Conservation (phyloP, 108 stramenopile species). For the Nitzschia putrida region DNA sequence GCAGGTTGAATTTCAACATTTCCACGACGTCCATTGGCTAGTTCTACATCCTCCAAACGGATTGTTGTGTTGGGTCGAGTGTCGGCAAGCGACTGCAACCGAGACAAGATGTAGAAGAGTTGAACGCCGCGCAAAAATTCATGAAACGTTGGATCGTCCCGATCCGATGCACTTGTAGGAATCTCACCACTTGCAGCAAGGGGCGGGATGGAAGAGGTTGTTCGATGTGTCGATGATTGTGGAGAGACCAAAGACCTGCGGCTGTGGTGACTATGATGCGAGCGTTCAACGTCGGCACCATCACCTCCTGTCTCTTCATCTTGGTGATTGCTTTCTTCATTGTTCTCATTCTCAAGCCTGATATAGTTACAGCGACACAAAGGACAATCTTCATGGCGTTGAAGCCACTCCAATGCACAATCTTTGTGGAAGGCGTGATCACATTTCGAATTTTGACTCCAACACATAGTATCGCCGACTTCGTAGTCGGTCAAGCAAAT, state of each 20-base stretch:
- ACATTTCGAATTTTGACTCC: slow-evolving; percentile 18
- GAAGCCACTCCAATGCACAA: slow-evolving; percentile 18
- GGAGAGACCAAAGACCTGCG: no score
- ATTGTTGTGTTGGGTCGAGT: slow-evolving; percentile 12
- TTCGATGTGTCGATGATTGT: no score
- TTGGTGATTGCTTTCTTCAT: background rate
- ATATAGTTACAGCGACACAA: slow-evolving; percentile 19
- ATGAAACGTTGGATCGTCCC: background rate
- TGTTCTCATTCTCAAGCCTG: slow-evolving; percentile 6
- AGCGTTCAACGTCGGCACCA: background rate
- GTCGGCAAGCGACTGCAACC: slow-evolving; percentile 4
- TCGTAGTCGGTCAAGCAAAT: slow-evolving; percentile 20
- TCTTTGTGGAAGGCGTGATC: slow-evolving; percentile 19
- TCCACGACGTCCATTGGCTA: slow-evolving; percentile 1
- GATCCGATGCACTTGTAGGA: no score
- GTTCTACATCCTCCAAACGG: slow-evolving; percentile 6
- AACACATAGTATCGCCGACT: slow-evolving; percentile 12
- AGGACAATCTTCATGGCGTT: slow-evolving; percentile 9
- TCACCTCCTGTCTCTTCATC: background rate
- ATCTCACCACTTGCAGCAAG: no score
- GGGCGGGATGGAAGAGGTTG: no score
- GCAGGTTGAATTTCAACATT: slow-evolving; percentile 9
- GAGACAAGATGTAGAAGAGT: slow-evolving; percentile 8
- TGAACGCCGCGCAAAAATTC: background rate
- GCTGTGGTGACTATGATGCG: no score